Conservation (phyloP, 2,329 filamentous ascomycete species). For the Diaporthe helianthi region DNA sequence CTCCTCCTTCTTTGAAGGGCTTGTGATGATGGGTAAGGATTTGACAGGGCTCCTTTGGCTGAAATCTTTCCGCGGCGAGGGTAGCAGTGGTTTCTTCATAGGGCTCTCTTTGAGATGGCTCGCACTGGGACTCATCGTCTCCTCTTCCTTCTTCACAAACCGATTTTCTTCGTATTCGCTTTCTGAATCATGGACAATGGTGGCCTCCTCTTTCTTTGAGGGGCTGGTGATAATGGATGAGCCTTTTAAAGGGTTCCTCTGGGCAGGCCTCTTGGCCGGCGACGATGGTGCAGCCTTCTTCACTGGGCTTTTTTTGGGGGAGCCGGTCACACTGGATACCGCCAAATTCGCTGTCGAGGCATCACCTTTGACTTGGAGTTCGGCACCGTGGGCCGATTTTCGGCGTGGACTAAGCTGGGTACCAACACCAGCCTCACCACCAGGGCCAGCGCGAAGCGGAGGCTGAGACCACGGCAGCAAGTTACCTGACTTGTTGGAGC, state of each 20-base stretch:
- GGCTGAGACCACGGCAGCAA: constrained; percentile 30
- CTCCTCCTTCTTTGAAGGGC: neutral
- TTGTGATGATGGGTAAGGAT: neutral
- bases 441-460: constrained; percentile 19
- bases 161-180: neutral
- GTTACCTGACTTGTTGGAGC: neutral
- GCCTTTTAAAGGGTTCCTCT: neutral
- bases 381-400: neutral
- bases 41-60: neutral
- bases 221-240: neutral
- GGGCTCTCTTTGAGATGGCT: neutral
- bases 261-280: neutral
- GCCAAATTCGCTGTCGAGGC: too few species aligned
- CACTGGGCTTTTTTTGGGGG: neutral
- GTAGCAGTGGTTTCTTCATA: neutral
- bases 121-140: neutral
- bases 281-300: neutral
- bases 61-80: neutral
- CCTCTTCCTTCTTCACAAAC: neutral
- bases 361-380: too few species aligned
- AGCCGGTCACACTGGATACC: neutral
- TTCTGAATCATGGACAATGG: neutral
- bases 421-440: neutral
- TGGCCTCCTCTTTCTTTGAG: neutral
- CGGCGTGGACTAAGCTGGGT: neutral